Base-by-base conservation (phyloP, 1,284 basidiomycete species). In the Cryptococcus wingfieldii region DNA sequence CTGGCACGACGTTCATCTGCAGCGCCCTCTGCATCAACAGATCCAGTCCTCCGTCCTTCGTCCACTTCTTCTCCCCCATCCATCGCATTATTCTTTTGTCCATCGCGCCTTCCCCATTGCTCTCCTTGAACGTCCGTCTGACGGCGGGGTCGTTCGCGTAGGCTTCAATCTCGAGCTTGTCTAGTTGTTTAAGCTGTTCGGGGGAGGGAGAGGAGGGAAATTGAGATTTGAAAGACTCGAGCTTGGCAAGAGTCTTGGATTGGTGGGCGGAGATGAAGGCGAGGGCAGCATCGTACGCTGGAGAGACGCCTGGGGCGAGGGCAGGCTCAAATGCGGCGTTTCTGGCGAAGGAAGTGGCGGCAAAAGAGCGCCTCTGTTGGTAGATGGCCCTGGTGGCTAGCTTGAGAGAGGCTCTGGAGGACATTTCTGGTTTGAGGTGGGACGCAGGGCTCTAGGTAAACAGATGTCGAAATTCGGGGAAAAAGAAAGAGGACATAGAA, bases 1-100 rank as follows among this genome's bases (percentile, higher is more conserved):
- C 95, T 0, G 95, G 94, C 4, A 96, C 80, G 51, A 98, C 85
- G 51, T 86, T 79, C 89, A 97, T 91, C 77, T 92, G 87, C 67
- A 88, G 81, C 47, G 95, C 75, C 65, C 93, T 86, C 74, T 97
- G 89, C 89, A 96, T 96, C 72, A 96, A 78, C 44, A 91, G 79
- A 69, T 95, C 91, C 47, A 96, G 79, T 42, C 82, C 81, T 6
- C 94, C 93, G 38, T 89, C 83, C 55, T 85, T 84, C 50, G 88
- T 81, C 95, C 95, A 98, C 57, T 82, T 80, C 63, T 89, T 83
- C 76, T 97, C 90, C 3, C 88, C 79, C 23, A 98, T 78, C 71
- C 89, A 84, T 19, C 91, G 82, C 71, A 92, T 87, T 1, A 89
- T 84, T 0, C 84, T 81, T 59, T 83, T 70, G 18, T 72, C 68